Conservation (phyloP, 345 rosid species). For the Pistacia atlantica region DNA sequence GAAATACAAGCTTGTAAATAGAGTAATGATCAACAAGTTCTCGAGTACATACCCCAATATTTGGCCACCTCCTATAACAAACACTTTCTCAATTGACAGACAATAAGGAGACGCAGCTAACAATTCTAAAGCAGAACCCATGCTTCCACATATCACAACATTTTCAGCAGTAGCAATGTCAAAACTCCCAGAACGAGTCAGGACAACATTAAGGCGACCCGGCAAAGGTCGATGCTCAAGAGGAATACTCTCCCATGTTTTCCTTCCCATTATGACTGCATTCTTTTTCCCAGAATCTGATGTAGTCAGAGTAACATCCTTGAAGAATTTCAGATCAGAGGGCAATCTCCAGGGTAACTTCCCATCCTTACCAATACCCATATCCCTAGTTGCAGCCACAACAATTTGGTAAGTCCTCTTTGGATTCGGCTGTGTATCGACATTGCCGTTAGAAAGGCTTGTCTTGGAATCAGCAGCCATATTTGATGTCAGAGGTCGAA, state of each 20-base stretch:
- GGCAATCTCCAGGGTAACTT: conserved; percentile 86
- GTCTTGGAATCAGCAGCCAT: conserved; percentile 50
- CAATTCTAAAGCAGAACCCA: conserved; percentile 74
- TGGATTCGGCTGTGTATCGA: conserved; percentile 38
- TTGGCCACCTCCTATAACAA: conserved; percentile 89
- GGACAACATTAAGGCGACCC: conserved; percentile 93
- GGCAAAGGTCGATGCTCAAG: conserved; percentile 62
- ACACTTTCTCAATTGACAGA: conserved; percentile 89
- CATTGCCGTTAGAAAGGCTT: conserved; percentile 51
- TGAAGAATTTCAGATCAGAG: conserved; percentile 83
- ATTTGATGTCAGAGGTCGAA: conserved; percentile 22
- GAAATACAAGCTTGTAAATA: not conserved
- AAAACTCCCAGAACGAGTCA: conserved; percentile 86
- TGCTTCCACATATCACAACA: conserved; percentile 83
- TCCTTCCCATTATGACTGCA: conserved; percentile 92
- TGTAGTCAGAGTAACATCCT: conserved; percentile 64
- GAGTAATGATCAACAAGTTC: conserved; percentile 6
- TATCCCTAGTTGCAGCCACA: conserved; percentile 82
- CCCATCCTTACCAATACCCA: conserved; percentile 95
- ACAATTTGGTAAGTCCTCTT: conserved; percentile 79
- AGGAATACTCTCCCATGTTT: conserved; percentile 95
- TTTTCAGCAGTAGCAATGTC: conserved; percentile 90
- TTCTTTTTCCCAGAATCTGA: conserved; percentile 74
- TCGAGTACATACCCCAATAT: conserved; percentile 61
- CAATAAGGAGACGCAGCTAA: conserved; percentile 80